A percentile compares a stretch with the other conserved stretches of the same genome.
phyloP scores from a whole-genome alignment of 1,284 basidiomycete species.

The Papiliotrema fonsecae region DNA sequence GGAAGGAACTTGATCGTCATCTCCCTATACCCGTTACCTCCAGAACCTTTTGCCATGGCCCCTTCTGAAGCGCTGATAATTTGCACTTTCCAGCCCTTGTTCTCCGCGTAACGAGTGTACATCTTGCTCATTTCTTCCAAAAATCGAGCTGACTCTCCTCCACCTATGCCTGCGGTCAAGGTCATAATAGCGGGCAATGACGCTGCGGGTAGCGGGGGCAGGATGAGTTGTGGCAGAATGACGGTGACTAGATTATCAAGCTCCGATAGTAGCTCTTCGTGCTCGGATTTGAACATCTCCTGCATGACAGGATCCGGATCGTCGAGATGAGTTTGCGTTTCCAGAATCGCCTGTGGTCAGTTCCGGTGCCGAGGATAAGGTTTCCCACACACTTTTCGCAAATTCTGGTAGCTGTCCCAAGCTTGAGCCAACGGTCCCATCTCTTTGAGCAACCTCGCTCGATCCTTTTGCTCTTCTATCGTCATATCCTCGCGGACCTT shows the following conservation, averaged over 20 bases:
- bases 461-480: slow-evolving; percentile 35
- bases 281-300: slow-evolving; percentile 69
- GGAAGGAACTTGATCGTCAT: slow-evolving; percentile 57
- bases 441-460: slow-evolving; percentile 44
- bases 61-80: slow-evolving; percentile 46
- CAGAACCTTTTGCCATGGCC: slow-evolving; percentile 50
- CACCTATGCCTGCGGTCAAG: slow-evolving; percentile 88
- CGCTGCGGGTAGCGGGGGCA: slow-evolving; percentile 63
- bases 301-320: slow-evolving; percentile 74
- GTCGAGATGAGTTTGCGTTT: slow-evolving; percentile 60
- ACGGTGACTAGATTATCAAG: slow-evolving; percentile 54
- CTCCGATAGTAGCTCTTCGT: slow-evolving; percentile 53
- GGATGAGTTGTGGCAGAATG: slow-evolving; percentile 64
- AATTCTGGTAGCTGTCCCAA: slow-evolving; percentile 48
- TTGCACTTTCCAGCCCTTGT: slow-evolving; percentile 45
- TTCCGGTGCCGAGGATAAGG: too few species aligned
- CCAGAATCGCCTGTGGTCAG: slow-evolving; percentile 56
- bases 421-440: slow-evolving; percentile 53
- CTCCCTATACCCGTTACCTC: slow-evolving; percentile 70
- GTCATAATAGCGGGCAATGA: slow-evolving; percentile 77
- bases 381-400: slow-evolving; percentile 52
- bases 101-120: slow-evolving; percentile 68
- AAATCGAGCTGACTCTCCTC: slow-evolving; percentile 82
- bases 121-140: slow-evolving; percentile 73
- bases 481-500: not conserved